These are phyloP conservation scores for Lantana camara DNA, from an alignment of 257 asterid species.

Conservation along the genomic window DNA sequence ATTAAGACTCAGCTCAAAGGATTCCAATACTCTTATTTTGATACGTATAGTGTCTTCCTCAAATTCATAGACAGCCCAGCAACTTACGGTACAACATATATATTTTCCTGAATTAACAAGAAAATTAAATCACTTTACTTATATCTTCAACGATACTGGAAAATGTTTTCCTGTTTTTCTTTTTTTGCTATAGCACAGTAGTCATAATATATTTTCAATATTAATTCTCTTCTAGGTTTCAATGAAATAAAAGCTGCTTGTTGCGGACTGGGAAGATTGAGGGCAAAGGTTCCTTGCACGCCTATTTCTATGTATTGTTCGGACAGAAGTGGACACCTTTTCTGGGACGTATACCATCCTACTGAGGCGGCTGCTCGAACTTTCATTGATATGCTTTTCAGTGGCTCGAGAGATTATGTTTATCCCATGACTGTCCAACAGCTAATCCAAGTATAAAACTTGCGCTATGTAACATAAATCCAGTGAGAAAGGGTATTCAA, in stretches of 20 bases:
- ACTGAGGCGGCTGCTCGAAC: constrained; percentile 58
- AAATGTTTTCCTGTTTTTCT: too few relatives aligned
- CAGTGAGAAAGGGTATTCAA: background rate
- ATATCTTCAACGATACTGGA: too few relatives aligned
- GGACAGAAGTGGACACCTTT: constrained; percentile 53
- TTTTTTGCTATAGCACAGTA: too few relatives aligned
- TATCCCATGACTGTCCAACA: constrained; percentile 58
- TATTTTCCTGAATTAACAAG: too few relatives aligned
- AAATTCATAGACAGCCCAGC: constrained; percentile 52
- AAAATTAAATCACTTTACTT: too few relatives aligned
- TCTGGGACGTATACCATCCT: constrained; percentile 91
- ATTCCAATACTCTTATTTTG: constrained; percentile 56
- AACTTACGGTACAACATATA: constrained; percentile 46
- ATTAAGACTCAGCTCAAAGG: constrained; percentile 48
- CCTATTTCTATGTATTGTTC: constrained; percentile 57
- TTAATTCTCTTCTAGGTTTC: constrained; percentile 44
- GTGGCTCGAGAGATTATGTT: constrained; percentile 35
- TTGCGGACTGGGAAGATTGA: constrained; percentile 77
- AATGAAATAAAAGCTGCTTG: constrained; percentile 68
- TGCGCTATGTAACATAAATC: constrained; percentile 25
- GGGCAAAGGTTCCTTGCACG: constrained; percentile 66
- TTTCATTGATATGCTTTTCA: constrained; percentile 40
- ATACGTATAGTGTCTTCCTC: constrained; percentile 42
- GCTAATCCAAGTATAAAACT: too few relatives aligned
- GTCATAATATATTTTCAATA: background rate